Evolutionary conservation across 805 yeast species (phyloP), one percentile per base, ranked within the genome.

Genomic region (Candida sakaeoensis): DNA sequence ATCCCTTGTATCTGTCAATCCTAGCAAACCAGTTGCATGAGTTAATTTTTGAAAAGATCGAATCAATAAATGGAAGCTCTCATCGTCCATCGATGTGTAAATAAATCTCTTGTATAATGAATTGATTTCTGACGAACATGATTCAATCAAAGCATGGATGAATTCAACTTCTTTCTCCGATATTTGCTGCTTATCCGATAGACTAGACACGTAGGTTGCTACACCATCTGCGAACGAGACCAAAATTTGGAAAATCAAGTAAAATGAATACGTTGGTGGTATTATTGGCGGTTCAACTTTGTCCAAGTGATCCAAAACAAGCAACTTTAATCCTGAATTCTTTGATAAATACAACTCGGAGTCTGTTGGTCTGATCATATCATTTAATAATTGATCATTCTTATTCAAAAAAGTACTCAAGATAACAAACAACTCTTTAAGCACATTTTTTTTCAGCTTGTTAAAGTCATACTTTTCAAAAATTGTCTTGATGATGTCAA

Each of bases 11-110:
- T 63, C 65, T 1, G 58, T 53, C 9, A 84, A 54, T 0, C 79
- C 80, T n/a, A 89, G 58, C 12, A 87, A 63, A 0, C 97, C 97
- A 0, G 90, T 74, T 0, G 90, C 79, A 55, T 88, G 96, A 5
- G 95, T 79, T 36, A 86, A 68, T 46, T 82, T 81, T 56, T 91
- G 97, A 6, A 86, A 69, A 0, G 95, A 75, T 28, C 95, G 67
- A 2, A 89, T 77, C 3, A 82, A 53, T 8, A 68, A 61, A 41
- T 84, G 84, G 57, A 85, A 90, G 15, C 79, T 53, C 13, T 85
- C 91, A 40, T 73, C 69, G 50, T 88, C 95, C 52, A 86, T 60
- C 4, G 84, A 68, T 0, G 89, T 77, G 49, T 79, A 79, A 6
- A 91, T 54, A 38, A 77, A 80, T 19, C 48, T 53, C 24, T 54